Conservation (phyloP, 1,284 basidiomycete species). For the Trichosporon coremiiforme region DNA sequence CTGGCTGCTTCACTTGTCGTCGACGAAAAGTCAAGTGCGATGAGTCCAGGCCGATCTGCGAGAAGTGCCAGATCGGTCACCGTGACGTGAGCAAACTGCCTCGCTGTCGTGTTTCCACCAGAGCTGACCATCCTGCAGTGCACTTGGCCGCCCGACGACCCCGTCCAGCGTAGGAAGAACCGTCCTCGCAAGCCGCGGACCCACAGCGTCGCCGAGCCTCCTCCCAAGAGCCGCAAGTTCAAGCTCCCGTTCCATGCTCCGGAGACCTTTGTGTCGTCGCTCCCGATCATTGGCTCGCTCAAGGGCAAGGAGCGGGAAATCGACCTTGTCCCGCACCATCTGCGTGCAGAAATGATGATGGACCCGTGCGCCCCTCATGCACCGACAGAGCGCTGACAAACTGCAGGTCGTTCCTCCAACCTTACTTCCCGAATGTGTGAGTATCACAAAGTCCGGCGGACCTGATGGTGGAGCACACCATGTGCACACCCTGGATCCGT, state of each 20-base stretch:
- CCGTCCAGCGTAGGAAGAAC: constrained; percentile 40
- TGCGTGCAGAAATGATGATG: constrained; percentile 45
- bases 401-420: constrained; percentile 44
- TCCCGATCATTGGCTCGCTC: constrained; percentile 32
- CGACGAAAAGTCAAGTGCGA: constrained; percentile 51
- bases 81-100: constrained; percentile 37
- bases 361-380: constrained; percentile 43
- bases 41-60: constrained; percentile 44
- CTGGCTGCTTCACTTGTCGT: constrained; percentile 49
- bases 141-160: constrained; percentile 43
- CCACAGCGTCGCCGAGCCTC: constrained; percentile 31
- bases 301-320: constrained; percentile 36
- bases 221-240: constrained; percentile 30
- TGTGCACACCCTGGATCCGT: neutral
- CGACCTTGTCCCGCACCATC: constrained; percentile 36
- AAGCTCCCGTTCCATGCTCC: constrained; percentile 34
- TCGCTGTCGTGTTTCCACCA: too few relatives aligned
- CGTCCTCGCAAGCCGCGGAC: constrained; percentile 33
- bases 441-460: constrained; percentile 17
- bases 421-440: constrained; percentile 49
- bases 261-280: constrained; percentile 30
- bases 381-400: constrained; percentile 19
- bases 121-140: constrained; percentile 28
- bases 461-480: constrained; percentile 2
- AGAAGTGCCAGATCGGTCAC: constrained; percentile 40